Base-by-base conservation (phyloP, 352 stramenopile species). In the Plasmopara viticola region DNA sequence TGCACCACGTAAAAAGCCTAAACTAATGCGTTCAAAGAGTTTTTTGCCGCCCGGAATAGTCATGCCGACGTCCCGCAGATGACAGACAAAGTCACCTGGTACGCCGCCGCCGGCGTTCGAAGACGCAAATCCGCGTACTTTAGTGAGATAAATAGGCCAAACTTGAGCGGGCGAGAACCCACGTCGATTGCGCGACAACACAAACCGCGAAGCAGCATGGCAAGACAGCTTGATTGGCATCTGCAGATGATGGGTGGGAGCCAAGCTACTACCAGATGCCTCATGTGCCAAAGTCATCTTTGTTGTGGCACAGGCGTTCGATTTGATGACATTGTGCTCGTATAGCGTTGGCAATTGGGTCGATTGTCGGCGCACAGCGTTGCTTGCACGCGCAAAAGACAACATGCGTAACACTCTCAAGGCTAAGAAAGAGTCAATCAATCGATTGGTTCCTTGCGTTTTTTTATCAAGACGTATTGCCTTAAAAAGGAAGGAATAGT, bases 1-100 rank as follows among this genome's bases (percentile, higher is more conserved):
- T 55, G 87, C 96, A 68, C 97, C 95, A 41, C 77, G 80, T 37
- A 91, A 51, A 51, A 94, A 91, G 33, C 75, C 79, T 17, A 94
- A 59, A 52, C 76, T 88, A 48, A 91, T 68, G 47, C 68, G 72
- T 49, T 87, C 78, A 48, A 94, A 94, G 25, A 94, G 77, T 65
- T 88, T 91, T 62, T 91, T 91, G 58, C 80, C 80, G 39, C 82
- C 82, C 0, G 72, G 64, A 57, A 93, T 90, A 14, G 70, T 84
- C 70, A 93, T 65, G 43, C 83, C 78, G 2, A 90, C 79, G 58
- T 84, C 78, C 15, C 65, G 62, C 17, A 93, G 55, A 46, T 93
- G 83, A 58, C 80, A 89, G 42, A 93, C 78, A 55, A 94, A 92
- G 68, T 92, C 84, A 0, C 81, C 82, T 3, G 81, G 82, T 8